Percentiles rank a stretch among this genome's conserved stretches.
phyloP scores from a whole-genome alignment of 2,329 filamentous ascomycete species.

The Cercospora sesami region DNA sequence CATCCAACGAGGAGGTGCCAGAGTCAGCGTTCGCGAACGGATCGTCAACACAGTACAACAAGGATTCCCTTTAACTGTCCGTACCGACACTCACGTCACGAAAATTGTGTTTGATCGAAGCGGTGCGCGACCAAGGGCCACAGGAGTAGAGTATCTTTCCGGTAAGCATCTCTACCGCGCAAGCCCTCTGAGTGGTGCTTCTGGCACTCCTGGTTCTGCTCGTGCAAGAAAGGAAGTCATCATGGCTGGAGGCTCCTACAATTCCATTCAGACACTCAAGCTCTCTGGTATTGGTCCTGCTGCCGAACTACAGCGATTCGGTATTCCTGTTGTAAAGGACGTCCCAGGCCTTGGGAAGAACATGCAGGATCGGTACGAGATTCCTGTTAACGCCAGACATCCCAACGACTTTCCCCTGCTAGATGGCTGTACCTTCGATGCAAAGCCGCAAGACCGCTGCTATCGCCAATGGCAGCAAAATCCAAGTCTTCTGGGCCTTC shows the following conservation, averaged over 20 bases:
- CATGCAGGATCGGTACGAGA: constrained; percentile 61
- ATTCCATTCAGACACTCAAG: constrained; percentile 64
- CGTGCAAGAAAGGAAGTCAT: constrained; percentile 48
- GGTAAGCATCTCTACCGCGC: constrained; percentile 43
- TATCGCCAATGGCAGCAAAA: constrained; percentile 46
- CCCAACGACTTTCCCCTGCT: constrained; percentile 41
- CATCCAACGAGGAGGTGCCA: constrained; percentile 48
- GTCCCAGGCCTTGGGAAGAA: constrained; percentile 64
- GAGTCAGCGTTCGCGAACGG: constrained; percentile 60
- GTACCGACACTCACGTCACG: constrained; percentile 63
- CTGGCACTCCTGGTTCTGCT: constrained; percentile 44
- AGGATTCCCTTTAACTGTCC: constrained; percentile 57
- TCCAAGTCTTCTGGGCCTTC: constrained; percentile 37
- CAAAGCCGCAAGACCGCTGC: constrained; percentile 42
- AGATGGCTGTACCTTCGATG: constrained; percentile 43
- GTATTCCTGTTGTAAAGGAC: constrained; percentile 56
- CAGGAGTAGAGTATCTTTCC: constrained; percentile 45
- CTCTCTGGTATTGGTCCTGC: constrained; percentile 61
- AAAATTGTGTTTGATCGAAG: constrained; percentile 64
- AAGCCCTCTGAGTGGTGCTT: constrained; percentile 37
- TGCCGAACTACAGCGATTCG: constrained; percentile 53
- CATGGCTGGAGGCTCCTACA: constrained; percentile 54
- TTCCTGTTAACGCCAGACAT: constrained; percentile 52
- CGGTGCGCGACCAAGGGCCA: constrained; percentile 49
- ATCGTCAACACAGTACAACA: constrained; percentile 53